phyloP scores from a whole-genome alignment of 148 eudicot genomes.

The Arbutus unedo region DNA sequence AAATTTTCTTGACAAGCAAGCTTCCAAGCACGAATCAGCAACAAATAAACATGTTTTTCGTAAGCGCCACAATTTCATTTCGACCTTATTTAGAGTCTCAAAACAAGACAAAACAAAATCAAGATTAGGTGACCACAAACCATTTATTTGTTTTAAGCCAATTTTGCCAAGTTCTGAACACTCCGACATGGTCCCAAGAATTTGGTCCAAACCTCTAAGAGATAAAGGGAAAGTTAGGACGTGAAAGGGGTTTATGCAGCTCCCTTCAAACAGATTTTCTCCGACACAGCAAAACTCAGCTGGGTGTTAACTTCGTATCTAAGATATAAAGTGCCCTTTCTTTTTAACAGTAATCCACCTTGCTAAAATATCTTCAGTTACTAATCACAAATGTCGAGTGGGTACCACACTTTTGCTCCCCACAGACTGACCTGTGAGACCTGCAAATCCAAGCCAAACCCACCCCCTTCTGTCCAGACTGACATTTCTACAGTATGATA shows the following conservation, averaged over 20 bases:
- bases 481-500: neutral
- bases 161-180: neutral
- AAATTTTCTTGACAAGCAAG: neutral
- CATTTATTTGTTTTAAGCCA: neutral
- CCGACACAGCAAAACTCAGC: neutral
- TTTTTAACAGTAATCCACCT: neutral
- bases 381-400: neutral
- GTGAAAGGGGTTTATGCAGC: neutral
- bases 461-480: neutral
- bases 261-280: neutral
- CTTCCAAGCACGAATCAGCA: conserved; percentile 2
- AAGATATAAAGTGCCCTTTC: neutral
- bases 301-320: neutral
- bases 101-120: neutral
- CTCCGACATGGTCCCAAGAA: neutral
- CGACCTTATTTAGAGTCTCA: neutral
- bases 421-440: conserved; percentile 1
- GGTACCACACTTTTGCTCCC: neutral
- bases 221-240: neutral
- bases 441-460: neutral
- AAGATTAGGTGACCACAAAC: neutral
- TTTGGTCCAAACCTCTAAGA: neutral
- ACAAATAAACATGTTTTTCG: neutral
- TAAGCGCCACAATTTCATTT: neutral
- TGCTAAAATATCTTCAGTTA: neutral